Evolutionary conservation across 805 yeast genomes (phyloP).

Genomic region (Monosporozyma solicola): DNA sequence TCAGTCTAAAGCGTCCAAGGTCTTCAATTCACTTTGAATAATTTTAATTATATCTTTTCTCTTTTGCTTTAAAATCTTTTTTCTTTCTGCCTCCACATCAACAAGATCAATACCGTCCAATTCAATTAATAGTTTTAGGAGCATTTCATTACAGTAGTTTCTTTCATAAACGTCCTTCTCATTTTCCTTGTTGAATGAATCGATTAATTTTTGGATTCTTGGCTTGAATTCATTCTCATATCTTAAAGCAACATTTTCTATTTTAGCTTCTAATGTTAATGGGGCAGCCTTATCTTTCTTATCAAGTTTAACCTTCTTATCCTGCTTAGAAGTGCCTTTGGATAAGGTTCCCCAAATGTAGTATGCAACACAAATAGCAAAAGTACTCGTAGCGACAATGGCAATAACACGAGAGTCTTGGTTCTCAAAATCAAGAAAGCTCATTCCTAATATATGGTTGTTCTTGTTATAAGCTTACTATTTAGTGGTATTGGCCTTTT

Average conservation of each 20-base stretch:
- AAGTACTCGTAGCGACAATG: constrained; percentile 8
- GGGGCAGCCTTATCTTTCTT: constrained; percentile 13
- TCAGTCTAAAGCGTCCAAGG: constrained; percentile 36
- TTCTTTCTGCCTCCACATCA: constrained; percentile 32
- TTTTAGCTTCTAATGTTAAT: constrained; percentile 19
- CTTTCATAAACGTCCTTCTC: constrained; percentile 36
- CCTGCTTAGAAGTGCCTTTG: not conserved
- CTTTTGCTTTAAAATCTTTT: constrained; percentile 42
- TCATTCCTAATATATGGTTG: not conserved
- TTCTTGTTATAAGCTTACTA: not conserved
- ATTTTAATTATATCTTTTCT: constrained; percentile 52
- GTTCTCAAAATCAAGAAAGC: not conserved
- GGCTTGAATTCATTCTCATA: constrained; percentile 21
- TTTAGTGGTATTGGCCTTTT: not conserved
- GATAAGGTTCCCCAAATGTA: constrained; percentile 10
- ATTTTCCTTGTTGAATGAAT: constrained; percentile 14
- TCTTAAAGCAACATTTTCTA: constrained; percentile 19
- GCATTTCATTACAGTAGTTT: constrained; percentile 55
- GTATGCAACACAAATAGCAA: constrained; percentile 11
- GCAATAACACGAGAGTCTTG: not conserved
- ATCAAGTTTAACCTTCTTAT: constrained; percentile 2
- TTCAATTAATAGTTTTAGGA: constrained; percentile 55
- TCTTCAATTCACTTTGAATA: constrained; percentile 50
- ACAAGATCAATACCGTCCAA: constrained; percentile 52
- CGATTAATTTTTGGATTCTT: constrained; percentile 15